A percentile compares a stretch with the other conserved stretches of the same genome.
Evolutionary conservation across 2,329 filamentous ascomycete genomes (phyloP).

Genomic region (Exophiala phaeomuriformis): DNA sequence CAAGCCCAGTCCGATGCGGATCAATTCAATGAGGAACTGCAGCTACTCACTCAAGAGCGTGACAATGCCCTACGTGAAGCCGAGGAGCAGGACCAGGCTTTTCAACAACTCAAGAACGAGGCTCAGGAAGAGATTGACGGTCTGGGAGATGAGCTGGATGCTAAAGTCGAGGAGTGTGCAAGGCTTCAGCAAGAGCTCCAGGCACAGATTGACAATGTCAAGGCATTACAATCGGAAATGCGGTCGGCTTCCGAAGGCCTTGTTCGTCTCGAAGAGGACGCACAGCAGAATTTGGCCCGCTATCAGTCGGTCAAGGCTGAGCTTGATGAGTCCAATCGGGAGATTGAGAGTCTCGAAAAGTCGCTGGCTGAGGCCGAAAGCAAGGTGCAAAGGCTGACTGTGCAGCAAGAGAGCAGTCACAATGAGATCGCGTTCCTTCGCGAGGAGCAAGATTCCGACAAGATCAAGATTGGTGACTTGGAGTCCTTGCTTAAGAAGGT

Average conservation of each 20-base stretch:
- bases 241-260: constrained; percentile 81
- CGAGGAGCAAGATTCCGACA: constrained; percentile 94
- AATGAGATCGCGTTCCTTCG: constrained; percentile 90
- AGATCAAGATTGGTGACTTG: constrained; percentile 93
- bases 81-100: constrained; percentile 51
- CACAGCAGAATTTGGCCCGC: constrained; percentile 66
- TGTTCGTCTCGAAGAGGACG: constrained; percentile 81
- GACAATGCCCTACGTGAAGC: constrained; percentile 76
- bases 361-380: constrained; percentile 76
- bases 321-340: constrained; percentile 72
- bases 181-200: constrained; percentile 64
- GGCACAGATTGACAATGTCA: constrained; percentile 77
- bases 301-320: constrained; percentile 80
- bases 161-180: constrained; percentile 63
- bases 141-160: constrained; percentile 59
- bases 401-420: constrained; percentile 88
- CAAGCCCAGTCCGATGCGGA: constrained; percentile 76
- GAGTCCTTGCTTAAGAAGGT: constrained; percentile 72
- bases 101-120: constrained; percentile 48
- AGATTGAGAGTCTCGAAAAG: constrained; percentile 78
- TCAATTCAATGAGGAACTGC: constrained; percentile 68
- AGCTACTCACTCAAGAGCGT: constrained; percentile 71
- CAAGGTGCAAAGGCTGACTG: constrained; percentile 78
- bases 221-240: constrained; percentile 89
- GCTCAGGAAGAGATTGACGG: constrained; percentile 53